A percentile compares a stretch with the other conserved stretches of the same genome.
These are phyloP conservation scores for Lactarius pseudohatsudake DNA, from an alignment of 768 basidiomycete species.

Conservation along the genomic window DNA sequence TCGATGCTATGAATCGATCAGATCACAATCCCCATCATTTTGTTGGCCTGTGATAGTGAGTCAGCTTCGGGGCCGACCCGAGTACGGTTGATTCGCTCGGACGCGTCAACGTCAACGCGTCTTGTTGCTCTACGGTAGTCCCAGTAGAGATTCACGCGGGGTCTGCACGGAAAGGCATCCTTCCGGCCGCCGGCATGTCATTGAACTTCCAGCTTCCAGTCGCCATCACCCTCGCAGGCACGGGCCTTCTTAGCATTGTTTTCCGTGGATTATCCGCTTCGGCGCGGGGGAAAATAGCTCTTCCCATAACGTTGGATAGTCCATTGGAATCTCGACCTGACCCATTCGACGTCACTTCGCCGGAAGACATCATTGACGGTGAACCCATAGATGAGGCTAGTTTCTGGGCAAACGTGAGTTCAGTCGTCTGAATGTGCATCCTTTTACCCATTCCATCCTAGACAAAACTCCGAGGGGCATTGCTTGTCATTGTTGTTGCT, in stretches of 20 bases:
- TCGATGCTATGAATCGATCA: not conserved
- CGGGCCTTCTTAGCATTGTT: conserved; percentile 46
- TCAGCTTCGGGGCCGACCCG: not conserved
- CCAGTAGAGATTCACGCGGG: not conserved
- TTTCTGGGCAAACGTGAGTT: conserved; percentile 59
- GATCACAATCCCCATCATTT: not conserved
- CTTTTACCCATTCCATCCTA: not conserved
- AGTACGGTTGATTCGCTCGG: not conserved
- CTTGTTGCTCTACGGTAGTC: not conserved
- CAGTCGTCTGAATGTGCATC: not conserved
- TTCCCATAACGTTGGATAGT: conserved; percentile 40
- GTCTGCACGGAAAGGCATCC: not conserved
- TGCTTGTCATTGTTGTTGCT: conserved; percentile 46
- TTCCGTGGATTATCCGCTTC: conserved; percentile 43
- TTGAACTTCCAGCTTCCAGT: conserved; percentile 54
- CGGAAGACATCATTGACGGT: conserved; percentile 68
- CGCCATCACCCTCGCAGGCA: conserved; percentile 47
- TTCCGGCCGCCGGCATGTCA: conserved; percentile 45
- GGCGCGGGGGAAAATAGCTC: conserved; percentile 51
- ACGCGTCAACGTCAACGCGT: not conserved
- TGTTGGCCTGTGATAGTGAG: too few species aligned
- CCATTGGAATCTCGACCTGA: conserved; percentile 40
- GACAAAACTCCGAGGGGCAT: conserved; percentile 14
- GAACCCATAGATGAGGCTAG: conserved; percentile 57
- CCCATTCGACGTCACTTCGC: conserved; percentile 70